Conservation (phyloP, 1,284 basidiomycete species). For the Uromyces viciae-fabae region DNA sequence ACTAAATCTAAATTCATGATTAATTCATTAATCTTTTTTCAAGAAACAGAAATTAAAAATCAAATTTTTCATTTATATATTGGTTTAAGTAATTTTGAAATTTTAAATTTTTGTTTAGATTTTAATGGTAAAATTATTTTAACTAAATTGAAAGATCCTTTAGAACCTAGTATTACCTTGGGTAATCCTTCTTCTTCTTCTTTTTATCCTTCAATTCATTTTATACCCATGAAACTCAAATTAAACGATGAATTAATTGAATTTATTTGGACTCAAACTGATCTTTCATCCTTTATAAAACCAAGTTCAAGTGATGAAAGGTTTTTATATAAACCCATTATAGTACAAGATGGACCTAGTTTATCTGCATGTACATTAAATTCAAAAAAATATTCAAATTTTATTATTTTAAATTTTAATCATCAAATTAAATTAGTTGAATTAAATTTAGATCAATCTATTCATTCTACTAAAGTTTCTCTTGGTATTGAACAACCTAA, state of each 20-base stretch:
- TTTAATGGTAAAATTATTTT: no score
- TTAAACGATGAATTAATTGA: no score
- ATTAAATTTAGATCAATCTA: background rate
- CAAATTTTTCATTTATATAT: background rate
- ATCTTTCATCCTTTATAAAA: background rate
- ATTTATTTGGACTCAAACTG: conserved; percentile 14
- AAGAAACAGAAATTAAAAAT: background rate
- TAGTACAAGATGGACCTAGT: background rate
- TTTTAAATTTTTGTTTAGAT: no score
- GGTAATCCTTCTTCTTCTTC: no score
- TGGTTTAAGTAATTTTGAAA: no score
- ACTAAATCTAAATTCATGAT: conserved; percentile 21
- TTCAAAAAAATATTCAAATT: background rate
- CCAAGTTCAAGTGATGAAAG: background rate
- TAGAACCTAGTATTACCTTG: no score
- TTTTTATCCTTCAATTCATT: background rate
- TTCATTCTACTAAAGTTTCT: conserved; percentile 19
- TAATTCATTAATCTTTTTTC: conserved; percentile 25
- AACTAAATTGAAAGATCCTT: no score
- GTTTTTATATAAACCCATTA: conserved; percentile 8
- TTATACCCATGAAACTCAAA: no score
- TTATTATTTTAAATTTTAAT: background rate
- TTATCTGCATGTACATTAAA: background rate
- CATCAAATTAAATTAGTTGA: conserved; percentile 9
- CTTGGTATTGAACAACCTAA: conserved; percentile 32